Base-by-base conservation (phyloP, 2,329 filamentous ascomycete genomes). In the Fusarium incarnatum region DNA sequence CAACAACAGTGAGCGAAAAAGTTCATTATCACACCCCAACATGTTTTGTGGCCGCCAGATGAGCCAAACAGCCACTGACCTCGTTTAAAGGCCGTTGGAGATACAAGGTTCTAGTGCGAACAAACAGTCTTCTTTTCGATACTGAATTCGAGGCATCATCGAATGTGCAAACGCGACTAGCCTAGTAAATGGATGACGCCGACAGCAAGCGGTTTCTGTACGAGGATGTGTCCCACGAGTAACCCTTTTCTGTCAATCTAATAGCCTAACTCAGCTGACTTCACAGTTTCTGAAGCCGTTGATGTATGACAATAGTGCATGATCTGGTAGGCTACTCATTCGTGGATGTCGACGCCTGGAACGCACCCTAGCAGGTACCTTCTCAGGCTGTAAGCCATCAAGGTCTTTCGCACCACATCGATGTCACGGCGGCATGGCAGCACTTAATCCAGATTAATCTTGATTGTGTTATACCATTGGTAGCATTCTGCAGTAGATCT, bases 301-400 rank as follows among this genome's bases (percentile, higher is more conserved):
- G 2, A 11, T n/a, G 1, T 37, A 6, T 37, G 5, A 11, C 18
- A n/a, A n/a, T n/a, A n/a, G 6, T 3, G 3, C 0, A n/a, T 37
- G 6, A 18, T n/a, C 18, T n/a, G 32, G 16, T 37, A 34, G 32
- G 32, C 16, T 34, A 10, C 8, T 34, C 32, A 9, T 16, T 2
- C 8, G 9, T 34, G 32, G 8, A 5, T 16, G 32, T 34, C 15
- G 32, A 10, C 8, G 32, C 32, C 10, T 37, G 3, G 16, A 3
- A 7, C 10, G 16, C 34, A 37, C 9, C 6, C 9, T 11, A 37
- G 18, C 34, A n/a, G 1, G 9, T 6, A 37, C 9, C 18, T 37
- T 11, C 6, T 37, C 10, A n/a, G 10, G 34, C 34, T 7, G 9
- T 6, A 18, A 37, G 6, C 34, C 18, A 37, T 37, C 34, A 37